Evolutionary conservation across 257 asterid species (phyloP).

Genomic region (Prunella vulgaris): DNA sequence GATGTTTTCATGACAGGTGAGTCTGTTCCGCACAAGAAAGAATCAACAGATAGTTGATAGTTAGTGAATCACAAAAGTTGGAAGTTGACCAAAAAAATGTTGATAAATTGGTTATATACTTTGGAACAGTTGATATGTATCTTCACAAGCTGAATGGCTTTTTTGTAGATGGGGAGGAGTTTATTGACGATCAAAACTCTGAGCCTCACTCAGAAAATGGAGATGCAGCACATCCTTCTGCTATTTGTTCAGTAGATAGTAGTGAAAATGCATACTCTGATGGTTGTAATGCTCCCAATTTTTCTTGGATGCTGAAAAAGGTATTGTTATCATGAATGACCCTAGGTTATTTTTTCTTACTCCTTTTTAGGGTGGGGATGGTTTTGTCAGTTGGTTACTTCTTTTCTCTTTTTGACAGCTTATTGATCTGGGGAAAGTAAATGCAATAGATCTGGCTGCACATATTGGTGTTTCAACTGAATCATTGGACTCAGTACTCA

Average conservation of each 20-base stretch:
- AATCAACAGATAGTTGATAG: conserved; percentile 18
- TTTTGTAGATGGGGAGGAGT: conserved; percentile 35
- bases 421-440: conserved; percentile 73
- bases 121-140: conserved; percentile 32
- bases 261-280: conserved; percentile 34
- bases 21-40: conserved; percentile 33
- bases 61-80: conserved; percentile 25
- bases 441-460: conserved; percentile 59
- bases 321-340: conserved; percentile 32
- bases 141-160: conserved; percentile 36
- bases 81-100: conserved; percentile 30
- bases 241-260: conserved; percentile 28
- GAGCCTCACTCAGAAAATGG: conserved; percentile 40
- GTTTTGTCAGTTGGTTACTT: conserved; percentile 8
- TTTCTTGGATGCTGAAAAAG: conserved; percentile 62
- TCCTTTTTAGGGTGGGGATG: neutral
- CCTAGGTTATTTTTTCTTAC: neutral
- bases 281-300: conserved; percentile 37
- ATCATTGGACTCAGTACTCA: conserved; percentile 47
- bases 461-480: conserved; percentile 78
- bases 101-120: conserved; percentile 24
- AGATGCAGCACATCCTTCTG: conserved; percentile 28
- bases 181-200: conserved; percentile 31
- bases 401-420: conserved; percentile 39
- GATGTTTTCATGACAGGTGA: conserved; percentile 40